Percentiles rank a stretch among this genome's conserved stretches.
Evolutionary conservation across 352 stramenopile species (phyloP).

Genomic region (Phytopythium cucurbitacearum): DNA sequence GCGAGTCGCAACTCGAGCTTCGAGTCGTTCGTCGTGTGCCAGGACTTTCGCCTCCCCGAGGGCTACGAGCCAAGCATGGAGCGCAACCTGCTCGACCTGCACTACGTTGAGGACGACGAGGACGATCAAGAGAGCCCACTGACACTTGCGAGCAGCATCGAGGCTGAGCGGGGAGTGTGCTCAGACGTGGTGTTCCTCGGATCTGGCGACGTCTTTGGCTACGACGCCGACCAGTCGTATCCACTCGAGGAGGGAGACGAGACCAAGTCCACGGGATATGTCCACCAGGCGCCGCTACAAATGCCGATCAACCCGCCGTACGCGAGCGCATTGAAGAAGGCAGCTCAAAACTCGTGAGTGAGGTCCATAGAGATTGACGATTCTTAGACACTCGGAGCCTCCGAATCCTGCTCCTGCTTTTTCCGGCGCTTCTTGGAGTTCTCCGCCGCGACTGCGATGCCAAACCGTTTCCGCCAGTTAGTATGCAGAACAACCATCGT

Average conservation of each 20-base stretch:
- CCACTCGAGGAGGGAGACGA: conserved; percentile 45
- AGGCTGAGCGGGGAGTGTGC: conserved; percentile 39
- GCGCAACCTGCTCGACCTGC: conserved; percentile 62
- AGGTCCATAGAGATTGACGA: conserved; percentile 4
- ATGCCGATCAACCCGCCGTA: conserved; percentile 88
- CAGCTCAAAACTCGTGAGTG: conserved; percentile 17
- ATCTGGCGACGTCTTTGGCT: conserved; percentile 73
- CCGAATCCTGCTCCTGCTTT: conserved; percentile 15
- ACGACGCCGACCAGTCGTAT: conserved; percentile 83
- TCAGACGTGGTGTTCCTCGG: conserved; percentile 64
- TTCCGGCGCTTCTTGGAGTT: conserved; percentile 81
- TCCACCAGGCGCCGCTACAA: conserved; percentile 74
- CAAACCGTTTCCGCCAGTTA: too few relatives aligned
- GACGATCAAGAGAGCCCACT: conserved; percentile 9
- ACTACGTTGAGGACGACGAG: conserved; percentile 45
- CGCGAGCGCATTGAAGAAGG: conserved; percentile 64
- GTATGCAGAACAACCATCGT: too few relatives aligned
- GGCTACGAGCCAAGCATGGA: conserved; percentile 62
- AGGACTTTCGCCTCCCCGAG: conserved; percentile 49
- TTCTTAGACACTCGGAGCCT: conserved; percentile 1
- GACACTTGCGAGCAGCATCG: conserved; percentile 21
- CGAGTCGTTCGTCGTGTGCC: conserved; percentile 78
- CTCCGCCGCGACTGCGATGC: conserved; percentile 33
- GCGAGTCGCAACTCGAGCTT: conserved; percentile 83
- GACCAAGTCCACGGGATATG: conserved; percentile 25